A percentile compares a stretch with the other conserved stretches of the same genome.
phyloP scores from a whole-genome alignment of 768 basidiomycete genomes.

The Calocybe cyanea region DNA sequence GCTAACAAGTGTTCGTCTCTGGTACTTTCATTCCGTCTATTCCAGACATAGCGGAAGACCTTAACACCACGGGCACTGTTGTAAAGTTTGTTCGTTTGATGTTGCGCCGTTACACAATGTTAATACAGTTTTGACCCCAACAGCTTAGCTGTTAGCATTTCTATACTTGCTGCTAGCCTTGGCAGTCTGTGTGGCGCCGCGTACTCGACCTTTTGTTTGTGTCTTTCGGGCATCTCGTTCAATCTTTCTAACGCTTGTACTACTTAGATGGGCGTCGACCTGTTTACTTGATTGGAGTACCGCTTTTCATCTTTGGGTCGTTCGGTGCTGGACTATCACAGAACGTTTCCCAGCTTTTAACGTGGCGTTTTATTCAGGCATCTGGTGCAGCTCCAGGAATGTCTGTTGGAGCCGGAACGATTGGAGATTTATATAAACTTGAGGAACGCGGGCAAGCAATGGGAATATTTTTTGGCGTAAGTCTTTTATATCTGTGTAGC shows the following conservation, averaged over 20 bases:
- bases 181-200: slow-evolving; percentile 30
- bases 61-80: slow-evolving; percentile 50
- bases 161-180: slow-evolving; percentile 28
- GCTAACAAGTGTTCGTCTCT: slow-evolving; percentile 55
- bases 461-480: slow-evolving; percentile 34
- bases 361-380: slow-evolving; percentile 59
- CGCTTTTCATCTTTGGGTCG: slow-evolving; percentile 54
- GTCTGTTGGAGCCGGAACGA: slow-evolving; percentile 49
- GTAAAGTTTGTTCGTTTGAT: slow-evolving; percentile 42
- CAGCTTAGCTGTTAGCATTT: slow-evolving; percentile 34
- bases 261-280: slow-evolving; percentile 49
- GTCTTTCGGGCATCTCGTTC: background rate
- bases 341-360: slow-evolving; percentile 43
- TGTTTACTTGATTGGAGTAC: slow-evolving; percentile 58
- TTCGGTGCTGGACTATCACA: slow-evolving; percentile 49
- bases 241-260: background rate
- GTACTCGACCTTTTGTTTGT: slow-evolving; percentile 37
- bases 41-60: slow-evolving; percentile 65
- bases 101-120: background rate
- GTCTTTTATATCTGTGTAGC: background rate
- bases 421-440: slow-evolving; percentile 56
- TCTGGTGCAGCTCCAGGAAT: slow-evolving; percentile 55
- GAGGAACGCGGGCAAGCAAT: slow-evolving; percentile 49
- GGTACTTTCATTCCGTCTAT: slow-evolving; percentile 73
- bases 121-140: background rate